Evolutionary conservation across 345 rosid genomes (phyloP).

Genomic region (Sonneratia caseolaris): DNA sequence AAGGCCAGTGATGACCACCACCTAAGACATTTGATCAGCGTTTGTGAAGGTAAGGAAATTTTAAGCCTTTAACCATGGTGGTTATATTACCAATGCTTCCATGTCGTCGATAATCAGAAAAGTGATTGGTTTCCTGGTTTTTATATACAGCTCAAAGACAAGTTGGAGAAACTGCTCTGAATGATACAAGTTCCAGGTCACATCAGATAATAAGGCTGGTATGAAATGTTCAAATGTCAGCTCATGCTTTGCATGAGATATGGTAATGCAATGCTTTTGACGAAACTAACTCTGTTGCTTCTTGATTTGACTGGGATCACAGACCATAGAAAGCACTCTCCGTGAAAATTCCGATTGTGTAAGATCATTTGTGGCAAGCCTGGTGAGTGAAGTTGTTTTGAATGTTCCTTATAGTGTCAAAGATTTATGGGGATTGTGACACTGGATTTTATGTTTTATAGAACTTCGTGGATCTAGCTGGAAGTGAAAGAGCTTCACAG

Average conservation of each 20-base stretch:
- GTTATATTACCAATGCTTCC: background rate
- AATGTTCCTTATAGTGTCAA: background rate
- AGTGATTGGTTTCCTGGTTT: slow-evolving; percentile 15
- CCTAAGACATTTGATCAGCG: slow-evolving; percentile 66
- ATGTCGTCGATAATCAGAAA: background rate
- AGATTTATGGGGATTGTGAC: background rate
- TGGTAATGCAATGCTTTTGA: background rate
- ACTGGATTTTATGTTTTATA: slow-evolving; percentile 27
- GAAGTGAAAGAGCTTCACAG: slow-evolving; percentile 99
- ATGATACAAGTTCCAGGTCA: slow-evolving; percentile 93
- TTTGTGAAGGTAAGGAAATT: slow-evolving; percentile 71
- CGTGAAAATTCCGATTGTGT: slow-evolving; percentile 92
- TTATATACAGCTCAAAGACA: slow-evolving; percentile 77
- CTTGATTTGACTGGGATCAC: slow-evolving; percentile 11
- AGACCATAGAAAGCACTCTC: slow-evolving; percentile 87
- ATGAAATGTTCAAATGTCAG: slow-evolving; percentile 8
- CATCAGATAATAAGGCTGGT: slow-evolving; percentile 98
- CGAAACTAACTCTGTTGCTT: background rate
- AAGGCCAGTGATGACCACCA: slow-evolving; percentile 74
- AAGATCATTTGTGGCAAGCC: slow-evolving; percentile 88
- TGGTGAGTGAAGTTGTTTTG: slow-evolving; percentile 36
- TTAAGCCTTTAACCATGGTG: slow-evolving; percentile 5
- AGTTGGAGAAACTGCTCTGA: slow-evolving; percentile 98
- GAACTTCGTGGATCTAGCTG: slow-evolving; percentile 99
- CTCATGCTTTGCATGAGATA: background rate